Evolutionary conservation across 2,329 filamentous ascomycete species (phyloP), one percentile per base, ranked within the genome.

Genomic region (Polytolypa hystricis): DNA sequence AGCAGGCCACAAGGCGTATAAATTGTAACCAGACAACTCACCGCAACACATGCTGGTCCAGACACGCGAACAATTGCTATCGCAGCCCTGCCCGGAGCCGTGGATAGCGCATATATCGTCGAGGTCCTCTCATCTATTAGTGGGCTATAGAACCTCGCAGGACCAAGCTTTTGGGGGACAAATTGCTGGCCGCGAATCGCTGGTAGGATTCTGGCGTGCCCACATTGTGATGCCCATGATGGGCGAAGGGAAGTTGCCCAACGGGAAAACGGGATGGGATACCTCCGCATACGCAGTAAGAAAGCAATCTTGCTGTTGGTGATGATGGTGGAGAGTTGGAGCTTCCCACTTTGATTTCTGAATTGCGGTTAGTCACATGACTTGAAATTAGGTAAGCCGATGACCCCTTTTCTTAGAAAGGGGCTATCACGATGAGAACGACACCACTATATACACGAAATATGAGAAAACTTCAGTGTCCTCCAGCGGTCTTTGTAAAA

Each of bases 61-160:
- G 91, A 95, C 17, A 94, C 70, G 10, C 91, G 77, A 35, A 96
- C 77, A 23, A 96, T 79, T 2, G 89, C 89, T 55, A 98, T 94
- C 1, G 86, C 91, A 29, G 85, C 86, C 54, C 78, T 78, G 1
- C 89, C 91, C 8, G 81, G 68, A 0, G 84, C 85, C 0, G 87
- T 93, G 0, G 89, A 95, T 1, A 96, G 65, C 0, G 91, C 91
- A 58, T 93, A 96, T 36, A 98, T 93, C 1, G 89, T 96, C 3
- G 58, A 55, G 9, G 33, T 4, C 18, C 11, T 26, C 30, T 35
- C 42, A 38, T 31, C 38, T 45, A 40, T 39, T 34, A 30, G 35
- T 37, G 44, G 41, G 28, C 31, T n/a, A 41, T 33, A 33, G 15
- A 21, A n/a, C 30, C 39, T 39, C 45, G 33, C 40, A 18, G 34